Evolutionary conservation across 2,329 filamentous ascomycete species (phyloP).

Genomic region (Orbilia ellipsospora): DNA sequence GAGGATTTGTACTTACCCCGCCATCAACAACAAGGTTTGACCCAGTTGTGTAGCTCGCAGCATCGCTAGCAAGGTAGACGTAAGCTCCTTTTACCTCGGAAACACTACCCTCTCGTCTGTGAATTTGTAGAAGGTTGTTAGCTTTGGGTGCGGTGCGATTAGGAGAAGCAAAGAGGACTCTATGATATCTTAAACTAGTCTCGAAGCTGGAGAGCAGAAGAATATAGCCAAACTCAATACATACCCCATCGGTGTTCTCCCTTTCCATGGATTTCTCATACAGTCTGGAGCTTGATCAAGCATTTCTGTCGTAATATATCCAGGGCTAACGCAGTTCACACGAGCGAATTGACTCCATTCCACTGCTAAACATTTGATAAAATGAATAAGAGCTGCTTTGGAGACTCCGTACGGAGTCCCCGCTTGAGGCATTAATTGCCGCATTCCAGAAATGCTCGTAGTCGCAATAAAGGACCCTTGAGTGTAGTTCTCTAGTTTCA

Average conservation of each 20-base stretch:
- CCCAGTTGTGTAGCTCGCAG: slow-evolving; percentile 81
- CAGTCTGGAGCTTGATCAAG: slow-evolving; percentile 72
- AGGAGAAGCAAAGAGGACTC: background rate
- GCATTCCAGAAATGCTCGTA: slow-evolving; percentile 80
- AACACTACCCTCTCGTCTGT: slow-evolving; percentile 74
- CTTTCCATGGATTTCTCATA: slow-evolving; percentile 77
- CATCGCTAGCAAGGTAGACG: slow-evolving; percentile 82
- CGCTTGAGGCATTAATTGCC: slow-evolving; percentile 80
- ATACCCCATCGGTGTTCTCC: slow-evolving; percentile 81
- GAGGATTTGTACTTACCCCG: slow-evolving; percentile 41
- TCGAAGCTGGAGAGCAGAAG: too few species aligned
- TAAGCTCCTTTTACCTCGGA: slow-evolving; percentile 85
- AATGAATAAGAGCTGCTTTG: slow-evolving; percentile 72
- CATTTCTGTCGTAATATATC: slow-evolving; percentile 80
- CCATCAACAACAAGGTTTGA: slow-evolving; percentile 80
- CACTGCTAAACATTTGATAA: slow-evolving; percentile 72
- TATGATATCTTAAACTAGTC: background rate
- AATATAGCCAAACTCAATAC: slow-evolving; percentile 58
- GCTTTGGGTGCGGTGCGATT: background rate
- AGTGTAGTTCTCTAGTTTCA: slow-evolving; percentile 70
- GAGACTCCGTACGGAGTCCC: slow-evolving; percentile 79
- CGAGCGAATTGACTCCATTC: slow-evolving; percentile 82
- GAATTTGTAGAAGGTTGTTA: background rate
- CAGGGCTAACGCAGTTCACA: slow-evolving; percentile 77
- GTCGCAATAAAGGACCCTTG: slow-evolving; percentile 80